Evolutionary conservation across 805 yeast species (phyloP), one percentile per base, ranked within the genome.

Genomic region (Candida boleticola): DNA sequence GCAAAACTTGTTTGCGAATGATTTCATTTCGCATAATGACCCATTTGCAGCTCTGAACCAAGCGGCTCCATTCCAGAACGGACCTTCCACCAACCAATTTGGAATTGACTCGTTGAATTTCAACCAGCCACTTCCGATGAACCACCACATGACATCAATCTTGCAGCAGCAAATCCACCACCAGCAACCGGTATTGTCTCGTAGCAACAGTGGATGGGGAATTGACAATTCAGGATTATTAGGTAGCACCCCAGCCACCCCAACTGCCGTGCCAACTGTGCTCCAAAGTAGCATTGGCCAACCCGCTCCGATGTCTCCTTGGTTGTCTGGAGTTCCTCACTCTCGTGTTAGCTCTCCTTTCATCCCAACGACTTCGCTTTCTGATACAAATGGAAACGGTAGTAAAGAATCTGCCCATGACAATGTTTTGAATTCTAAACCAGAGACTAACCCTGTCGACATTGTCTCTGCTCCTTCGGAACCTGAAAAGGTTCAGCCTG

Each of bases 271-370:
- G 3, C 54, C 54, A 20, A 58, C 58, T 4, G 53, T 55, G 1
- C 40, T 57, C 29, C 44, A 55, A 11, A 39, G 58, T 7, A 54
- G 53, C 30, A 44, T 63, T 36, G 47, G 50, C 30, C 73, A 64
- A 46, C 65, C 70, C 3, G 55, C 71, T 14, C 71, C 73, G 3
- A 51, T 66, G 38, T 69, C 74, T 4, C 75, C 75, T 4, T 70
- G 74, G 76, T 40, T 60, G 29, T 47, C 66, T 6, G 57, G 63
- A 10, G 54, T 57, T 11, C 37, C 47, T 14, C 68, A 58, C 39
- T 66, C 73, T 3, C 54, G 75, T 19, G 71, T 61, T 17, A 61
- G 57, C 42, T 68, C 74, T 5, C 76, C 76, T 3, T 70, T 69
- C 47, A 61, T 63, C 25, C 62, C 69, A 6, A 38, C 50, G 7